phyloP scores from a whole-genome alignment of 2,329 filamentous ascomycete species.

The Fusarium hainanense region DNA sequence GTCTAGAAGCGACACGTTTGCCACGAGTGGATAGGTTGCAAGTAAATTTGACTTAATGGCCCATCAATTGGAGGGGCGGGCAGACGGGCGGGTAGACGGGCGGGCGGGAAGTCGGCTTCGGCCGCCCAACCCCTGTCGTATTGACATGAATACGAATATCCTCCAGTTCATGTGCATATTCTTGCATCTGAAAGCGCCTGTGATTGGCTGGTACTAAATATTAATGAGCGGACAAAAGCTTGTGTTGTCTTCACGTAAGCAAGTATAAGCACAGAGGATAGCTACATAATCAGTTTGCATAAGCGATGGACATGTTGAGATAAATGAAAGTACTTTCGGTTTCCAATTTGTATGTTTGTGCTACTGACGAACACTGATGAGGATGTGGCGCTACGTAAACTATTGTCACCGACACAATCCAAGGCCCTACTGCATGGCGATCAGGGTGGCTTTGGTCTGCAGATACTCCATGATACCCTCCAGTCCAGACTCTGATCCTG shows the following conservation, averaged over 20 bases:
- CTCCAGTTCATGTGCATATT: background rate
- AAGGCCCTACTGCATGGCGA: background rate
- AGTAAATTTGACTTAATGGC: background rate
- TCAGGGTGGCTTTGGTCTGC: background rate
- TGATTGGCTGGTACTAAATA: background rate
- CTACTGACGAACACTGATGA: background rate
- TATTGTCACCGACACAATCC: rapidly evolving
- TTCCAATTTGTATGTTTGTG: background rate
- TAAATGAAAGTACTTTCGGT: background rate
- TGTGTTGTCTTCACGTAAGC: background rate
- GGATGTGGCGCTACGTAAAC: background rate
- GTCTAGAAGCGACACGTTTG: background rate
- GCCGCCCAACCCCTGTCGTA: background rate
- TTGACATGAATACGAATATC: background rate
- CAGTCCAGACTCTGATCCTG: background rate
- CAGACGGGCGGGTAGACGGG: background rate
- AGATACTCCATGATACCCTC: conserved; percentile 3
- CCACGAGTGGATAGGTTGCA: rapidly evolving
- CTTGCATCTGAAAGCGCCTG: no score
- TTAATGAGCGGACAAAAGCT: background rate
- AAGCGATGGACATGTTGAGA: background rate
- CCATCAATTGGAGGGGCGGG: background rate
- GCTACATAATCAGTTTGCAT: background rate
- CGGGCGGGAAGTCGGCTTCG: background rate
- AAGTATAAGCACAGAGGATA: background rate